phyloP scores from a whole-genome alignment of 495 filamentous ascomycete genomes.

The Tuber brumale region DNA sequence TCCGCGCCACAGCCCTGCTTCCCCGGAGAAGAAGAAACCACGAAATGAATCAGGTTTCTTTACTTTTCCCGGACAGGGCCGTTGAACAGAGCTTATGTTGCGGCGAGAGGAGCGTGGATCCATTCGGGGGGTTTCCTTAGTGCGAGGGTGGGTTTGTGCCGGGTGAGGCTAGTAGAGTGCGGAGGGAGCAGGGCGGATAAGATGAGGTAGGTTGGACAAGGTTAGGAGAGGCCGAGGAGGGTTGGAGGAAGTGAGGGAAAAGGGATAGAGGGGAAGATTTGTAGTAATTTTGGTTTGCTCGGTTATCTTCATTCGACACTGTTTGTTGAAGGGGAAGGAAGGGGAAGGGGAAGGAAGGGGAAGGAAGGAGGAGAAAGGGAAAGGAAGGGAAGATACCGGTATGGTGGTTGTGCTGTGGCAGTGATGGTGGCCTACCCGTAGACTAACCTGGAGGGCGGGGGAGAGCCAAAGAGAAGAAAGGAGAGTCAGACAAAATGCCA shows the following conservation, averaged over 20 bases:
- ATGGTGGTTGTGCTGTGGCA: background rate
- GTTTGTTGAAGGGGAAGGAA: background rate
- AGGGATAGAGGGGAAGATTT: background rate
- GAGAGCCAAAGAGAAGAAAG: background rate
- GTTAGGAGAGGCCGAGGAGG: background rate
- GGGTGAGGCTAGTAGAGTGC: background rate
- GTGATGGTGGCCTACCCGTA: background rate
- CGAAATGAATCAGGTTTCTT: constrained; percentile 2
- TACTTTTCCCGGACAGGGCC: background rate
- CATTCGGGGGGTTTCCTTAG: background rate
- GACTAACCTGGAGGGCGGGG: background rate
- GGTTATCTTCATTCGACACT: background rate
- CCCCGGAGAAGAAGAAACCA: background rate
- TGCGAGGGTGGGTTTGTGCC: background rate
- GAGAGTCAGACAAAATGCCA: background rate
- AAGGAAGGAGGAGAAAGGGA: background rate
- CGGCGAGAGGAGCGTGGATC: background rate
- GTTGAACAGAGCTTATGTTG: background rate
- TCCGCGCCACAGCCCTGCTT: background rate
- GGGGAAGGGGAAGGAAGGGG: background rate
- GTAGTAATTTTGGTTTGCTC: constrained; percentile 1
- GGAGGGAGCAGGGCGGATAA: background rate
- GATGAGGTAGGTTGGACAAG: background rate
- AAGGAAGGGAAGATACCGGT: background rate
- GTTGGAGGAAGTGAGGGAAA: background rate